Base-by-base conservation (phyloP, 202 grass and related monocot genomes). In the Musa balbisiana region DNA sequence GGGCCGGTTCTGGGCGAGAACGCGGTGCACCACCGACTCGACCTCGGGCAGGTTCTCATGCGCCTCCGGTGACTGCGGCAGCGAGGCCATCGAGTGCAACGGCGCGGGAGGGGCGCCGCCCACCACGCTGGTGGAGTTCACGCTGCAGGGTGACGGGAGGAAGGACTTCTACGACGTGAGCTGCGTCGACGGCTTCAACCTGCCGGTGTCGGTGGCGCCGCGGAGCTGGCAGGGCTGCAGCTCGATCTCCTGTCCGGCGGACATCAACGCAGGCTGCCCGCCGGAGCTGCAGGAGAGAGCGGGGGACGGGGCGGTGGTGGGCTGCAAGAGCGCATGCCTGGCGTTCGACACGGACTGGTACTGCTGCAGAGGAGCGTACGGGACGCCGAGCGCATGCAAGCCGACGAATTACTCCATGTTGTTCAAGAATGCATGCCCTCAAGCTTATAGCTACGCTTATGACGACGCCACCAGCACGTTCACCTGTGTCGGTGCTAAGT, bases 371-470 rank as follows among this genome's bases (percentile, higher is more conserved):
- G 93, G 93, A 1, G 78, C 83, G 14, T 91, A 85, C 73, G 84
- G 83, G 14, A 82, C 72, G 53, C 84, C 87, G 24, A 55, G 65
- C 43, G 72, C 83, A 3, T 97, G 93, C 69, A 75, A 70, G 64
- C 88, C 93, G 3, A 91, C 85, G 23, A 80, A 69, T 63, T 97
- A 91, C 80, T 90, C 93, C 51, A 51, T 87, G 78, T 33, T 89
- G 0, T 97, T 92, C 79, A 97, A 97, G 90, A 72, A 62, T 22
- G 82, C 78, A 0, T 96, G 93, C 76, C 93, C 90, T 65, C 63
- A 80, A 51, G 89, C 93, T 0, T 96, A 96, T 75, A 96, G 90
- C 82, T 96, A 96, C 62, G 93, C 93, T 0, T 96, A 85, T 20
- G 93, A 96, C 63, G 93, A 96, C 65, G 71, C 81, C 23, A 87